These are phyloP conservation scores for Schizochytrium sp. DNA, from an alignment of 108 stramenopile genomes.

Conservation along the genomic window DNA sequence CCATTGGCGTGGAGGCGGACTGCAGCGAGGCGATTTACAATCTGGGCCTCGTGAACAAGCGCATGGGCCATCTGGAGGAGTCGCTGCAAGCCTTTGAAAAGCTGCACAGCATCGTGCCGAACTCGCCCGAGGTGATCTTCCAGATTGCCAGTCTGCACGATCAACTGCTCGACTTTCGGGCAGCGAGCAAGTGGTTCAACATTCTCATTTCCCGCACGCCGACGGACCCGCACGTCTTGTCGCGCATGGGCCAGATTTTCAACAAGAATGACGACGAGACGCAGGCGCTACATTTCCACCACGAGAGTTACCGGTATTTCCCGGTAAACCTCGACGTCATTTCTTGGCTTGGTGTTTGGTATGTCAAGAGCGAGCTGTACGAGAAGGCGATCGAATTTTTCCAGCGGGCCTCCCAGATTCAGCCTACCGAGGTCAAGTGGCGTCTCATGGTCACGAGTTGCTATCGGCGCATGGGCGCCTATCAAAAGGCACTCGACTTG, in stretches of 20 bases:
- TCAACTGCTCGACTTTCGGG: conserved; percentile 27
- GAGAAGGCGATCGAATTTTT: conserved; percentile 74
- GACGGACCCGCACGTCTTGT: conserved; percentile 57
- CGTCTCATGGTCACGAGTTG: conserved; percentile 69
- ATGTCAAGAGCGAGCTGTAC: conserved; percentile 73
- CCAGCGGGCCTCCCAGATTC: conserved; percentile 64
- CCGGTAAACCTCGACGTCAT: conserved; percentile 76
- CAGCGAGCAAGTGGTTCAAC: conserved; percentile 66
- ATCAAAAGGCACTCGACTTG: conserved; percentile 52
- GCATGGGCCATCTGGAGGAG: conserved; percentile 46
- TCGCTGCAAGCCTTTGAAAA: conserved; percentile 75
- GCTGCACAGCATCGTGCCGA: conserved; percentile 67
- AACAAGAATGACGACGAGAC: conserved; percentile 50
- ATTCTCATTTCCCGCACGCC: conserved; percentile 65
- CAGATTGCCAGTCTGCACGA: conserved; percentile 74
- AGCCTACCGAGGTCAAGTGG: conserved; percentile 81
- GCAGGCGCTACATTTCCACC: conserved; percentile 57
- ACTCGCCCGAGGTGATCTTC: conserved; percentile 68
- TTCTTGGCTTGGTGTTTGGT: conserved; percentile 73
- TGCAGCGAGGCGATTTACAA: conserved; percentile 76
- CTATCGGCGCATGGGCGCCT: conserved; percentile 60
- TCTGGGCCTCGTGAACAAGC: conserved; percentile 64
- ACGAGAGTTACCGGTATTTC: conserved; percentile 67
- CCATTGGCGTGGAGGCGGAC: conserved; percentile 74
- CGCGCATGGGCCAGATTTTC: conserved; percentile 66